Evolutionary conservation across 2,329 filamentous ascomycete species (phyloP), one percentile per base, ranked within the genome.

Genomic region (Trematosphaeria pertusa): DNA sequence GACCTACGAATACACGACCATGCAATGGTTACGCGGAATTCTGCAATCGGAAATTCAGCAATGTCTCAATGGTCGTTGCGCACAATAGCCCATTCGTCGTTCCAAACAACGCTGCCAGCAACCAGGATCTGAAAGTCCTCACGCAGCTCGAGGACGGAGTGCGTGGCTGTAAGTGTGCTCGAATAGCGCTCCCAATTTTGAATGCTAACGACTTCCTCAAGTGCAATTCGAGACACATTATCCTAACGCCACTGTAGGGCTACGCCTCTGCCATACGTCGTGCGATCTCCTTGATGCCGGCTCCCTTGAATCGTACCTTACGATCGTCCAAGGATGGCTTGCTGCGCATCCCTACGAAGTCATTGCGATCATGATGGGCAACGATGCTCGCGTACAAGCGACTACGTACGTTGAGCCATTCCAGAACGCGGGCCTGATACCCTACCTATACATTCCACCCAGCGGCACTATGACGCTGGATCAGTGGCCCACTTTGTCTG

Each of bases 241-340:
- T 26, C 66, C 76, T 20, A 84, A 86, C 56, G 73, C 73, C 17
- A 82, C 80, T 0, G 70, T 86, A 37, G 86, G 88, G 66, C 55
- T 67, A 9, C 58, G 53, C 2, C 90, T 94, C 61, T 97, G 92
- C 72, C 92, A 97, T 70, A 89, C 88, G 1, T 86, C 82, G 35
- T 97, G 92, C 73, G 83, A 91, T 56, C 76, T 96, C 3, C 81
- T 96, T 22, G 87, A 96, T 58, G 89, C 83, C 2, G 92, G 93
- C 0, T 86, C 88, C 6, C 87, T 94, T 39, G 84, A 87, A 43
- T 76, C 82, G 33, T 94, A 90, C 75, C 83, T 97, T 24, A 76
- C 76, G 5, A 79, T 77, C 0, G 87, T 96, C 10, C 79, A 78
- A 26, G 69, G 76, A 33, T 97, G 92, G 92, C 84, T 97, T 2